Conservation (phyloP, 164 flowering plant species). For the Aristolochia contorta region DNA sequence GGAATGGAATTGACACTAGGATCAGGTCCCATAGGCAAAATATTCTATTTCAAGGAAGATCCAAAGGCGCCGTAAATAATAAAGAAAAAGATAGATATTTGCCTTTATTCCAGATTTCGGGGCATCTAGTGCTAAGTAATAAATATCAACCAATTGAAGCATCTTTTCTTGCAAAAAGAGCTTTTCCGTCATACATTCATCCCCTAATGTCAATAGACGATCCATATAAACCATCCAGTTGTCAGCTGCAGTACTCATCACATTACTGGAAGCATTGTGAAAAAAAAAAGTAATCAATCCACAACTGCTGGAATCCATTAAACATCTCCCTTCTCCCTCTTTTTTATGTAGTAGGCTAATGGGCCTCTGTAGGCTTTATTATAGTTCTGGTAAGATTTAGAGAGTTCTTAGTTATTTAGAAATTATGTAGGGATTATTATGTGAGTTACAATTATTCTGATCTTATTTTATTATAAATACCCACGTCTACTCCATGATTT, state of each 20-base stretch:
- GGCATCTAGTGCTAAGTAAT: slow-evolving; percentile 85
- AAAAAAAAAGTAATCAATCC: slow-evolving; percentile 5
- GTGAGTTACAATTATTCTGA: too few relatives aligned
- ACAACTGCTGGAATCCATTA: too few relatives aligned
- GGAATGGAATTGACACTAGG: neutral
- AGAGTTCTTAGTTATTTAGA: too few relatives aligned
- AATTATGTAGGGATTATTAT: too few relatives aligned
- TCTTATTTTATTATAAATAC: too few relatives aligned
- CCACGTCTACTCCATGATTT: too few relatives aligned
- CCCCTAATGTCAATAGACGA: slow-evolving; percentile 42
- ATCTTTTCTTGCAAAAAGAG: slow-evolving; percentile 25
- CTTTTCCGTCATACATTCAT: slow-evolving; percentile 33
- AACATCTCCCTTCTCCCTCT: too few relatives aligned
- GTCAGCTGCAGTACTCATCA: slow-evolving; percentile 50
- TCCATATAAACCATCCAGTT: slow-evolving; percentile 78
- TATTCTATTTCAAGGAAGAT: too few relatives aligned
- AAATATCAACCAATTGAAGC: slow-evolving; percentile 45
- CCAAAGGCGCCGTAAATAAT: neutral
- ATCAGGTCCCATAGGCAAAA: too few relatives aligned
- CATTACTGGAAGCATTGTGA: slow-evolving; percentile 27
- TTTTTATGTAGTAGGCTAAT: too few relatives aligned
- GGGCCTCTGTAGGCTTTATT: too few relatives aligned
- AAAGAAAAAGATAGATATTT: neutral
- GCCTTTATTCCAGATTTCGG: slow-evolving; percentile 71
- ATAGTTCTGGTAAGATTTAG: too few relatives aligned